Evolutionary conservation across 176 grass and related monocot genomes (phyloP).

Genomic region (Zea luxurians): DNA sequence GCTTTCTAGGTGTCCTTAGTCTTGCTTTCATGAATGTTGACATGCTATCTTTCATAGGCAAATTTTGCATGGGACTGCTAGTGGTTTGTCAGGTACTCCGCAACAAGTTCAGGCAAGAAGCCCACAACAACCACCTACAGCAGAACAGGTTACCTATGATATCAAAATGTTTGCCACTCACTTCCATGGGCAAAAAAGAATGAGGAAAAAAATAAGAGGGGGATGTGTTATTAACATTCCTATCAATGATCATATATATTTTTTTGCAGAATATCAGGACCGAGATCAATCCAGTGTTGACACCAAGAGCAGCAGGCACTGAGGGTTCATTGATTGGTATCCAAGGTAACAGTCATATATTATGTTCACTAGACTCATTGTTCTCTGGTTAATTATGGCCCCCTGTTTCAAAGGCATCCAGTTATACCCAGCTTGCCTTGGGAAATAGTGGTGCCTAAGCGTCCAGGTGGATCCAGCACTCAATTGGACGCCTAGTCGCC

Average conservation of each 20-base stretch:
- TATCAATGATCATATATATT: constrained; percentile 4
- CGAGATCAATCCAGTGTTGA: constrained; percentile 72
- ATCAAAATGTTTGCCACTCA: constrained; percentile 3
- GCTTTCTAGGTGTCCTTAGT: not conserved
- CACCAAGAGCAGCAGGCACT: constrained; percentile 56
- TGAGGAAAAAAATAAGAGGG: not conserved
- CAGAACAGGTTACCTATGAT: constrained; percentile 48
- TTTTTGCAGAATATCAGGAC: constrained; percentile 63
- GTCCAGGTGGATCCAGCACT: not conserved
- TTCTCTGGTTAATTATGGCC: not conserved
- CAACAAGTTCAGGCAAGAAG: constrained; percentile 75
- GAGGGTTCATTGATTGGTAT: constrained; percentile 75
- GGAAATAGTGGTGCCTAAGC: no score
- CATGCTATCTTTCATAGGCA: constrained; percentile 43
- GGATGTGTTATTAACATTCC: not conserved
- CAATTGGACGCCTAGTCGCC: not conserved
- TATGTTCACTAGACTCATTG: constrained; percentile 14
- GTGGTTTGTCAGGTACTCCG: constrained; percentile 60
- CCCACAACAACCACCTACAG: constrained; percentile 52
- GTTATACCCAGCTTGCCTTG: not conserved
- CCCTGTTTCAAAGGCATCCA: not conserved
- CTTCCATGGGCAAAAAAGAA: not conserved
- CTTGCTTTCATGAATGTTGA: constrained; percentile 35
- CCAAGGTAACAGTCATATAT: constrained; percentile 56
- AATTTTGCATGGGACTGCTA: constrained; percentile 66